A percentile compares a stretch with the other conserved stretches of the same genome.
Evolutionary conservation across 225 moss, liverwort and hornwort species (phyloP).

Genomic region (Pseudisothecium myosuroides): DNA sequence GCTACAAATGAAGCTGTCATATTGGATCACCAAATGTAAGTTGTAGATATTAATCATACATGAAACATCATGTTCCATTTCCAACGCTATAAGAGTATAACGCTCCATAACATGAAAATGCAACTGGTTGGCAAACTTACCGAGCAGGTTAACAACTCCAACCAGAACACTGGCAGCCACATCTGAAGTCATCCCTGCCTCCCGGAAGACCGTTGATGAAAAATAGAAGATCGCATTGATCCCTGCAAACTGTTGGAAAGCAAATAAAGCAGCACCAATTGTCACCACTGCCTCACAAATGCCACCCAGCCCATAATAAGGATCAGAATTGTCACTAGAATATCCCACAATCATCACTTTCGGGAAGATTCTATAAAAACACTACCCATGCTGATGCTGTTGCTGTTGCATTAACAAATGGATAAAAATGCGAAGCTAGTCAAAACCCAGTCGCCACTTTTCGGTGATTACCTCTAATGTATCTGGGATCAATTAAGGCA

Average conservation of each 20-base stretch:
- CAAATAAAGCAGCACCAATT: conserved; percentile 78
- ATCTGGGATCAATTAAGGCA: conserved; percentile 50
- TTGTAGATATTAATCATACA: not conserved
- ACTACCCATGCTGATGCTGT: not conserved
- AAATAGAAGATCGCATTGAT: conserved; percentile 91
- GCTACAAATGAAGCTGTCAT: conserved; percentile 59
- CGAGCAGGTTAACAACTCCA: conserved; percentile 66
- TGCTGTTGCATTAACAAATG: not conserved
- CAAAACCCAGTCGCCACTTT: not conserved
- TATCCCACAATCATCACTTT: not conserved
- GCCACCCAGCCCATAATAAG: conserved; percentile 22
- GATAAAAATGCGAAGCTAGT: not conserved
- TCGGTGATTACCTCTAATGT: conserved; percentile 37
- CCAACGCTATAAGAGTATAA: not conserved
- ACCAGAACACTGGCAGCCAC: conserved; percentile 72
- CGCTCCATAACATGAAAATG: not conserved
- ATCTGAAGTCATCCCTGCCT: conserved; percentile 69
- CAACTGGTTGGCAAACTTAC: conserved; percentile 8
- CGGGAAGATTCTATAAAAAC: not conserved
- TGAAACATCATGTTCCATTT: not conserved
- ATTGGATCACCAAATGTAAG: not conserved
- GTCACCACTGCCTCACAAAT: conserved; percentile 58
- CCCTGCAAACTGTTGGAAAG: conserved; percentile 85
- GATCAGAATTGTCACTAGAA: conserved; percentile 16
- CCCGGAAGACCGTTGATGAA: conserved; percentile 70